Evolutionary conservation across 345 rosid genomes (phyloP).

Genomic region (Populus simonii): DNA sequence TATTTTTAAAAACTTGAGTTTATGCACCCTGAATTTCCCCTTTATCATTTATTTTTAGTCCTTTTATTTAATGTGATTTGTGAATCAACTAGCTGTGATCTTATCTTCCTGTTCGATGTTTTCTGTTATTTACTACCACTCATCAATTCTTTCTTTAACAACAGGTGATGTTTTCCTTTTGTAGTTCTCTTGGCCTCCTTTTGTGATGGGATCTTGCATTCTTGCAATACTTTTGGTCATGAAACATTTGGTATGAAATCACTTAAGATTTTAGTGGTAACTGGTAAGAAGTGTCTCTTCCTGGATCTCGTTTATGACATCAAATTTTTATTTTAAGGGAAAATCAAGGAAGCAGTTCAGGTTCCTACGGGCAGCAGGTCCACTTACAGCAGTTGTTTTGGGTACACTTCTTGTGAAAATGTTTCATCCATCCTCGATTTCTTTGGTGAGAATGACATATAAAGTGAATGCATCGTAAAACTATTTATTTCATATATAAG

Average conservation of each 20-base stretch:
- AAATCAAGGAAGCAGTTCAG: slow-evolving; percentile 80
- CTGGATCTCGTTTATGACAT: slow-evolving; percentile 12
- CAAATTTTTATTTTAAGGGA: slow-evolving; percentile 55
- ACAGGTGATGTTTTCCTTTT: slow-evolving; percentile 60
- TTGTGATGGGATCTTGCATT: slow-evolving; percentile 86
- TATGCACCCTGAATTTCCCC: neutral
- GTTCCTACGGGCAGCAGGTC: slow-evolving; percentile 87
- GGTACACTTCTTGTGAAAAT: slow-evolving; percentile 79
- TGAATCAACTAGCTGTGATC: too few species aligned
- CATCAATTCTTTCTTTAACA: slow-evolving; percentile 4
- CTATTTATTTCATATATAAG: neutral
- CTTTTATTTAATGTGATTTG: too few species aligned
- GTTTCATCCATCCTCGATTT: neutral
- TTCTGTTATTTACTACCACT: slow-evolving; percentile 6
- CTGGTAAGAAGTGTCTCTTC: neutral
- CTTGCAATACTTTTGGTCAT: slow-evolving; percentile 76
- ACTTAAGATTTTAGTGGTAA: neutral
- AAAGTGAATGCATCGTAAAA: neutral
- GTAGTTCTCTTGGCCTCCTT: slow-evolving; percentile 99
- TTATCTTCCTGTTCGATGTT: slow-evolving; percentile 6
- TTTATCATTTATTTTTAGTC: slow-evolving; percentile 5
- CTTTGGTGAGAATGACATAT: neutral
- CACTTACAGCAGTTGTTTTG: slow-evolving; percentile 81
- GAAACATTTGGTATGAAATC: slow-evolving; percentile 79
- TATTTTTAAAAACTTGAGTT: neutral